phyloP scores from a whole-genome alignment of 129 eudicot species.

The Ambrosia trifida region DNA sequence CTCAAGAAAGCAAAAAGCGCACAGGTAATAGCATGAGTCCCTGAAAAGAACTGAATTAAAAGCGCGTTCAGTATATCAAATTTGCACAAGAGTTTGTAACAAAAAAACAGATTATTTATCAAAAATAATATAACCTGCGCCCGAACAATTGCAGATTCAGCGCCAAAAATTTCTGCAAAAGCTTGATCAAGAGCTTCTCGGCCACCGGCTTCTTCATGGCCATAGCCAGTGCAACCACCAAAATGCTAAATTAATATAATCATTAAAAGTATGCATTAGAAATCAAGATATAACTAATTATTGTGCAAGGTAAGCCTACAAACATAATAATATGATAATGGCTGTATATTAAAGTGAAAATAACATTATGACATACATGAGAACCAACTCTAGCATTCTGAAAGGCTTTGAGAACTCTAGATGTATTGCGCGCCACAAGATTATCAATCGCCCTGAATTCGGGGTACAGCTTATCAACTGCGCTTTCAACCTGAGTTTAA shows the following conservation, averaged over 20 bases:
- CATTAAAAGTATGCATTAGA: neutral
- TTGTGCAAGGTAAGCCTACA: neutral
- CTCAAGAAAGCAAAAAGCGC: conserved; percentile 91
- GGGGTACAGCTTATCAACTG: conserved; percentile 64
- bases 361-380: conserved; percentile 56
- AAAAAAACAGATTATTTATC: conserved; percentile 11
- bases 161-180: conserved; percentile 94
- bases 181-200: conserved; percentile 93
- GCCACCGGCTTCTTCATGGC: conserved; percentile 99
- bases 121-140: conserved; percentile 60
- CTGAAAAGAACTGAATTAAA: conserved; percentile 75
- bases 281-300: neutral
- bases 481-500: conserved; percentile 65
- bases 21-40: conserved; percentile 98
- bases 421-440: conserved; percentile 77
- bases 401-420: conserved; percentile 87
- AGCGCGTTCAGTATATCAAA: conserved; percentile 8
- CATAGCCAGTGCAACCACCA: conserved; percentile 97
- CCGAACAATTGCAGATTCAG: conserved; percentile 94
- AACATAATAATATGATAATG: neutral
- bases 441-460: conserved; percentile 80
- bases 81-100: neutral
- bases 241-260: conserved; percentile 58
- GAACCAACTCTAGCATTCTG: conserved; percentile 89
- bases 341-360: neutral